Percentiles rank a stretch among this genome's conserved stretches.
phyloP scores from a whole-genome alignment of 306 rosid species.

The Fragaria vesca region DNA sequence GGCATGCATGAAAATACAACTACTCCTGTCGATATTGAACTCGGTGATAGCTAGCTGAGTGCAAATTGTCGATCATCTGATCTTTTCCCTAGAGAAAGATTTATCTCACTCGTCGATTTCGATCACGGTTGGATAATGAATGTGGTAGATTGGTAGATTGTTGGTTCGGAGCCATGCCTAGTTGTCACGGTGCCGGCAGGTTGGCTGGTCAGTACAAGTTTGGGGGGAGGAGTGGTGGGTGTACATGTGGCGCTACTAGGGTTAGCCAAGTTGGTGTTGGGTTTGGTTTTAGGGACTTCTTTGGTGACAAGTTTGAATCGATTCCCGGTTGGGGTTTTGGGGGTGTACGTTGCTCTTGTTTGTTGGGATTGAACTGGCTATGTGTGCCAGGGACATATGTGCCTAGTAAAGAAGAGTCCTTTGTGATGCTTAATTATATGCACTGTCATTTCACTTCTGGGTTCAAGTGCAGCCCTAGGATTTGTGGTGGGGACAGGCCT shows the following conservation, averaged over 20 bases:
- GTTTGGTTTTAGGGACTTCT: constrained; percentile 58
- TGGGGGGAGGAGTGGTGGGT: constrained; percentile 78
- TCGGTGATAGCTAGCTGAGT: constrained; percentile 49
- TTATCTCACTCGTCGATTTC: constrained; percentile 55
- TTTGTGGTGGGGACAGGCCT: constrained; percentile 20
- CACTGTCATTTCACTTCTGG: constrained; percentile 59
- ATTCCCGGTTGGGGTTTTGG: constrained; percentile 65
- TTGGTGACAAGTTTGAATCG: constrained; percentile 47
- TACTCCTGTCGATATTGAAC: constrained; percentile 55
- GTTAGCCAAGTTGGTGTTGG: constrained; percentile 47
- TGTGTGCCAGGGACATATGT: constrained; percentile 60
- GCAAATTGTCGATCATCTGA: constrained; percentile 47
- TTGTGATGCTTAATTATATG: constrained; percentile 49
- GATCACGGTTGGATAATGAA: constrained; percentile 71
- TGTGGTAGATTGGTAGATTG: constrained; percentile 32
- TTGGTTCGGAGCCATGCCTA: constrained; percentile 78
- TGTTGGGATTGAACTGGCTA: constrained; percentile 69
- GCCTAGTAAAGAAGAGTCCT: constrained; percentile 48
- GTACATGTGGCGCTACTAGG: constrained; percentile 60
- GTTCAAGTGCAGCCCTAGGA: constrained; percentile 68
- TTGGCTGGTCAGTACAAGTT: constrained; percentile 69
- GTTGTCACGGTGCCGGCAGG: constrained; percentile 75
- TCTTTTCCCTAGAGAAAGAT: constrained; percentile 56
- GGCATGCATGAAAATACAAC: constrained; percentile 55
- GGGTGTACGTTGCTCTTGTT: constrained; percentile 47